Base-by-base conservation (phyloP, 2,329 filamentous ascomycete genomes). In the Clonostachys rosea region DNA sequence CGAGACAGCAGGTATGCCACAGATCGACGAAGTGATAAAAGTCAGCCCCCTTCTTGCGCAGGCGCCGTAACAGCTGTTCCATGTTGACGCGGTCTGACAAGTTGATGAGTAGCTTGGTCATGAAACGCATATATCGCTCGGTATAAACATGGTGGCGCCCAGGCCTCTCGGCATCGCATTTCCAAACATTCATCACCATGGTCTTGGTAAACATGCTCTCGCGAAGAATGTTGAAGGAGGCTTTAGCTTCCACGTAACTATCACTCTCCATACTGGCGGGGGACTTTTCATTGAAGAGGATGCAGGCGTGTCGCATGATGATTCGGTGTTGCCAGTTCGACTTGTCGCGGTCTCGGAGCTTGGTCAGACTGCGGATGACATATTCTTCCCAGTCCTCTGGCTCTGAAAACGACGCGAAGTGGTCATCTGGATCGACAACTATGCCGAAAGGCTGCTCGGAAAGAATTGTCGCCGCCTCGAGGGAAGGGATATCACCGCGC, bases 301-400 rank as follows among this genome's bases (percentile, higher is more conserved):
- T 78, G 34, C 68, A 70, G 2, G 80, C 75, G 57, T 89, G 84
- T 20, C 91, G 83, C 59, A 86, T 84, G 46, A 90, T 89, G 69
- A 96, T 91, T 17, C 91, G 86, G 63, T 96, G 91, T 60, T 96
- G 91, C 91, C 91, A 96, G 57, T 94, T 92, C 1, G 89, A 87
- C 70, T 95, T 95, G 66, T 96, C 91, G 50, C 90, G 90, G 43
- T 83, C 79, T 12, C 75, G 74, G 10, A 83, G 60, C 46, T 72
- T 72, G 8, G 67, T 67, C 39, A 83, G 58, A 42, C 69, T 77
- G 43, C 70, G 69, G 37, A 81, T 74, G 6, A 82, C 66, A 44
- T 76, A 80, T 34, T 70, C 67, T 42, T 81, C 74, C 79, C 79
- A 75, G 66, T 81, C 79, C 55, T 89, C 88, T 2, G 65, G 61